phyloP scores from a whole-genome alignment of 345 rosid species.

The Dovyalis caffra region DNA sequence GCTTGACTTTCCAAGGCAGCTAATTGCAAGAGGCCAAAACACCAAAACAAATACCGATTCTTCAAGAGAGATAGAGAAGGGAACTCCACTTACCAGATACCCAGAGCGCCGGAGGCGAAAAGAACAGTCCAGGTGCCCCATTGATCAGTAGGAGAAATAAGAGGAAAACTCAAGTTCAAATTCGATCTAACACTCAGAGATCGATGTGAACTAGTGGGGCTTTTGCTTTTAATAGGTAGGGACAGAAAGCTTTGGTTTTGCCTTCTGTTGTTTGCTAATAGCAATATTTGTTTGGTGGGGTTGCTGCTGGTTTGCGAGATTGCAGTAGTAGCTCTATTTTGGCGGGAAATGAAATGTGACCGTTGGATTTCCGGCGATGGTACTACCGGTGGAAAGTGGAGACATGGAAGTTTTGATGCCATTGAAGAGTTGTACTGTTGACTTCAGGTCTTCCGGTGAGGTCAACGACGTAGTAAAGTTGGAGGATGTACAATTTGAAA shows the following conservation, averaged over 20 bases:
- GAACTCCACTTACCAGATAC: too few species aligned
- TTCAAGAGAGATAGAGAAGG: too few species aligned
- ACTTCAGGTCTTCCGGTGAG: too few species aligned
- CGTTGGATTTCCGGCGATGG: conserved; percentile 19
- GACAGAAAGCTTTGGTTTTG: conserved; percentile 26
- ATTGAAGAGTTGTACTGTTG: too few species aligned
- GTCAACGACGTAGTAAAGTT: too few species aligned
- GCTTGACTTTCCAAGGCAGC: too few species aligned
- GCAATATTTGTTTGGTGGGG: neutral
- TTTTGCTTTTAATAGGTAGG: neutral
- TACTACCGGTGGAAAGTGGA: conserved; percentile 13
- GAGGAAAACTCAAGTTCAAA: too few species aligned
- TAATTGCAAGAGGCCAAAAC: too few species aligned
- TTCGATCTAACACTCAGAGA: conserved; percentile 51
- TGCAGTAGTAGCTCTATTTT: conserved; percentile 8
- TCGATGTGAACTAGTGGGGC: conserved; percentile 19
- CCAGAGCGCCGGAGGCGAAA: conserved; percentile 68
- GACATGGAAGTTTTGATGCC: too few species aligned
- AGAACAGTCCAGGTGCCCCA: conserved; percentile 93
- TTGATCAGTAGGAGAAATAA: too few species aligned
- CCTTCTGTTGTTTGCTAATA: conserved; percentile 3
- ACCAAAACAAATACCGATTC: too few species aligned
- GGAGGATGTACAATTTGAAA: too few species aligned
- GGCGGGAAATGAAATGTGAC: conserved; percentile 24
- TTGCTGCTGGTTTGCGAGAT: neutral